Conservation (phyloP, 1,284 basidiomycete genomes). For the Flammula alnicola region DNA sequence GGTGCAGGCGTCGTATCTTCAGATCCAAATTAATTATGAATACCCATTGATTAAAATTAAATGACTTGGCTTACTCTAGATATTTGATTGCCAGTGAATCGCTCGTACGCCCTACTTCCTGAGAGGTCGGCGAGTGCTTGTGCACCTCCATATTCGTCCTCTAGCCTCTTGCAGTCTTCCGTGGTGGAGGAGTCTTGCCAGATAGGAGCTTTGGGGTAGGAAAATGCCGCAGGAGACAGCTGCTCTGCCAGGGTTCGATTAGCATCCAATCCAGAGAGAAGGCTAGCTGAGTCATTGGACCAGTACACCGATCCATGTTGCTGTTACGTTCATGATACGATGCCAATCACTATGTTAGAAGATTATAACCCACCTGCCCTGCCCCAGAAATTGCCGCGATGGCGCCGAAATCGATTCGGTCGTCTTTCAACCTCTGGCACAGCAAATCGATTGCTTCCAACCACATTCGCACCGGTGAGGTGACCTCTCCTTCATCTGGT, state of each 20-base stretch:
- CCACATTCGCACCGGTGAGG: slow-evolving; percentile 84
- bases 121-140: slow-evolving; percentile 76
- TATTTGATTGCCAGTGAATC: slow-evolving; percentile 90
- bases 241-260: slow-evolving; percentile 56
- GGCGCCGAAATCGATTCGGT: slow-evolving; percentile 59
- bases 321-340: slow-evolving; percentile 39
- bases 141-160: slow-evolving; percentile 70
- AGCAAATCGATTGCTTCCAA: slow-evolving; percentile 85
- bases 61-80: slow-evolving; percentile 57
- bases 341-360: neutral
- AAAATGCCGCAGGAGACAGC: slow-evolving; percentile 69
- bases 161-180: slow-evolving; percentile 72
- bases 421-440: slow-evolving; percentile 67
- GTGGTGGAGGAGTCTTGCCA: slow-evolving; percentile 94
- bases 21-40: slow-evolving; percentile 3
- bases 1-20: slow-evolving; percentile 63
- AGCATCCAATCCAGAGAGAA: slow-evolving; percentile 63
- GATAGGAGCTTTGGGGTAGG: slow-evolving; percentile 75
- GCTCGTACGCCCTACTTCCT: slow-evolving; percentile 85
- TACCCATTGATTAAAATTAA: slow-evolving; percentile 5
- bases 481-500: slow-evolving; percentile 71
- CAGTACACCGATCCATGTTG: slow-evolving; percentile 95
- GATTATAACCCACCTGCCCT: slow-evolving; percentile 61
- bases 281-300: slow-evolving; percentile 59
- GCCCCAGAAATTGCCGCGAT: slow-evolving; percentile 76